Evolutionary conservation across 805 yeast genomes (phyloP), one percentile per base, ranked within the genome.

Genomic region (Kuraishia piskuri): DNA sequence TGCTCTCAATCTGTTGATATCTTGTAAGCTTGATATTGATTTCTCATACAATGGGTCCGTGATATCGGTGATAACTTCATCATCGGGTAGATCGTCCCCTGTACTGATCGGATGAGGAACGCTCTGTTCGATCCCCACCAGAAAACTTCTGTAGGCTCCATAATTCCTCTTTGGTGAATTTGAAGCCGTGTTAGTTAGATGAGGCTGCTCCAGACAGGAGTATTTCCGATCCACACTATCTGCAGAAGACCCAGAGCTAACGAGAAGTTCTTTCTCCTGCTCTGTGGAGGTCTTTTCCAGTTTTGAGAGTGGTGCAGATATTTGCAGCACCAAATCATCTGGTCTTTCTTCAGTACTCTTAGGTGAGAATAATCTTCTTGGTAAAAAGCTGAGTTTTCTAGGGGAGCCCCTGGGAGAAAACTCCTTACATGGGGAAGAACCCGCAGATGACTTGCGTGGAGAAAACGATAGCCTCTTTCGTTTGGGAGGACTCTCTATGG

Each of bases 121-220:
- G 55, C 10, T 55, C 59, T 3, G 58, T 54, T 6, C 53, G 36
- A 2, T 52, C 46, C 55, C 62, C 8, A 50, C 49, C 23, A 66
- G 59, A 23, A 58, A 68, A 52, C 66, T 64, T 54, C 73, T 57
- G 7, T 56, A 59, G 6, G 26, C 24, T 1, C 74, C 73, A 54
- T 71, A 70, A 7, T 63, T 63, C 57, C 52, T 44, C n/a, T n/a
- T n/a, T n/a, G n/a, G n/a, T n/a, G n/a, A n/a, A n/a, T n/a, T n/a
- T n/a, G n/a, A n/a, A n/a, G n/a, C n/a, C n/a, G n/a, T n/a, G n/a
- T n/a, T n/a, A n/a, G n/a, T n/a, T n/a, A n/a, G n/a, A n/a, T n/a
- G n/a, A n/a, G n/a, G n/a, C n/a, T n/a, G n/a, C n/a, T n/a, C n/a
- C n/a, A n/a, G n/a, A n/a, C n/a, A n/a, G n/a, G n/a, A n/a, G n/a